These are phyloP conservation scores for Metschnikowia bowlesiae DNA, from an alignment of 805 yeast genomes.

Conservation along the genomic window DNA sequence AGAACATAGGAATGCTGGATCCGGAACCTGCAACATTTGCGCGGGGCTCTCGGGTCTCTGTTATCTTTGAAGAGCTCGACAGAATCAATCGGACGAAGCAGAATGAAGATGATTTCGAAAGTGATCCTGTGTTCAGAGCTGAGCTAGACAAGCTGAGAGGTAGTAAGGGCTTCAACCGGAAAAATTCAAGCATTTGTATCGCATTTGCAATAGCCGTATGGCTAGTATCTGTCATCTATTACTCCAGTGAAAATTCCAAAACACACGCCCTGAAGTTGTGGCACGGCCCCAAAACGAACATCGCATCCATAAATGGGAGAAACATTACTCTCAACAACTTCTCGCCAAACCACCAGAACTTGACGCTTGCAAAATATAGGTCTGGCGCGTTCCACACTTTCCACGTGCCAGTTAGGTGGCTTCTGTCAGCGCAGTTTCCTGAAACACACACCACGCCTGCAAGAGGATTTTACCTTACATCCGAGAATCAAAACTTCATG, in stretches of 20 bases:
- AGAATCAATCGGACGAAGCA: conserved; percentile 16
- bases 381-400: conserved; percentile 16
- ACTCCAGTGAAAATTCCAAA: conserved; percentile 22
- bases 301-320: conserved; percentile 20
- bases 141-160: conserved; percentile 6
- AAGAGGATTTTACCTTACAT: conserved; percentile 30
- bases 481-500: conserved; percentile 12
- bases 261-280: conserved; percentile 11
- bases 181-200: not conserved
- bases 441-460: conserved; percentile 6
- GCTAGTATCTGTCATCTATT: conserved; percentile 24
- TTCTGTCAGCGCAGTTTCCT: conserved; percentile 30
- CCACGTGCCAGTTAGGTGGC: conserved; percentile 23
- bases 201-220: conserved; percentile 18
- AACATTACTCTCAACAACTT: conserved; percentile 32
- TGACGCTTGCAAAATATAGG: conserved; percentile 24
- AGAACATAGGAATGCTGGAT: not conserved
- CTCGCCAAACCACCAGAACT: conserved; percentile 22
- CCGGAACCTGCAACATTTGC: conserved; percentile 3
- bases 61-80: conserved; percentile 28
- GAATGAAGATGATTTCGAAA: conserved; percentile 8
- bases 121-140: conserved; percentile 11
- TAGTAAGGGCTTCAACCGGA: conserved; percentile 2
- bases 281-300: conserved; percentile 21
- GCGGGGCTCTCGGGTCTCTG: conserved; percentile 18